Evolutionary conservation across 306 rosid genomes (phyloP), one percentile per base, ranked within the genome.

Genomic region (Parietaria judaica): DNA sequence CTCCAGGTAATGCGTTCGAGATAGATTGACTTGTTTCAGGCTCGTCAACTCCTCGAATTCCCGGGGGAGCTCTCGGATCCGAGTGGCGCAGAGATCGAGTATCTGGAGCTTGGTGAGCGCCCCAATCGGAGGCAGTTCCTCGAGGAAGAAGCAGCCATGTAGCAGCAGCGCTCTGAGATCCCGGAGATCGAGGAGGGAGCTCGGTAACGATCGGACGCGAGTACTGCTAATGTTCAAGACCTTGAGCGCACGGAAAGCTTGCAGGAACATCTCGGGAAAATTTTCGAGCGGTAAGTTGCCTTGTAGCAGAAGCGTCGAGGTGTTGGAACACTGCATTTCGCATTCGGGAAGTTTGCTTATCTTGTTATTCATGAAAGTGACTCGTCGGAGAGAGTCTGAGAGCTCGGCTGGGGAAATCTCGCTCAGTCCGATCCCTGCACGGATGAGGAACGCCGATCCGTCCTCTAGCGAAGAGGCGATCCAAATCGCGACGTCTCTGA

Each of bases 401-500:
- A 46, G 35, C 56, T 61, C 44, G 1, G 1, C 14, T 46, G 6
- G 35, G 36, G 63, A 54, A 12, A 69, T 54, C 68, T 53, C 57
- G 38, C 50, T 46, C 9, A 61, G 51, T 14, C 16, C 67, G 4
- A 61, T 69, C 15, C 74, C 63, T 17, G 74, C 54, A 5, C 12
- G 63, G 14, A 69, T 63, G 16, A 54, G 34, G 16, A 49, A 69
- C 48, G 61, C 46, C 15, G 13, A 12, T 4, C 11, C 43, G 35
- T 46, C 68, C 44, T 47, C 56, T 3, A 1, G 6, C 0, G 51
- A 69, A 0, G 16, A 71, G 36, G 74, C 78, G 51, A 77, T 64
- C 3, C 23, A 10, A 0, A 67, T 8, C n/a, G 74, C 74, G 55
- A 68, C 67, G 16, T 67, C 60, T 6, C 74, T 62, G 39, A 66